Percentiles rank a stretch among this genome's conserved stretches.
Conservation (phyloP, 2,329 filamentous ascomycete species). For the Fusarium papillatum region DNA sequence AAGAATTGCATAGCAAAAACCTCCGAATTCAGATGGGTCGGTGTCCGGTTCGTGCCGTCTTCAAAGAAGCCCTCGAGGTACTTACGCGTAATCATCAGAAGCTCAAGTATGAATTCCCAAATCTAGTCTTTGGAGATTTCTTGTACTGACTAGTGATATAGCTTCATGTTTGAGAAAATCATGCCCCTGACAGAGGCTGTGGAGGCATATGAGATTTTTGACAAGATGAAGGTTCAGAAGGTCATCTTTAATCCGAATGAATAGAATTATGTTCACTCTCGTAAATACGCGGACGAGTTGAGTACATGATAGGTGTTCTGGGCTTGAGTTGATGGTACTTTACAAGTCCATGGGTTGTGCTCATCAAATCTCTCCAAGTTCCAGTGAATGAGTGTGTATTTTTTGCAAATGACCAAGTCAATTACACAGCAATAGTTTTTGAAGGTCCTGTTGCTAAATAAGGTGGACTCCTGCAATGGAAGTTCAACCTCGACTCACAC, state of each 20-base stretch:
- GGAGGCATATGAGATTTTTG: not conserved
- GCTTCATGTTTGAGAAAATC: not conserved
- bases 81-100: not conserved
- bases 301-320: not conserved
- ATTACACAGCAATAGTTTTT: not conserved
- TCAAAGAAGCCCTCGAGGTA: not conserved
- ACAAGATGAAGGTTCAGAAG: not conserved
- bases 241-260: not conserved
- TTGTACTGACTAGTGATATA: not conserved
- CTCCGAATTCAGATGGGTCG: not conserved
- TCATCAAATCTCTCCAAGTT: not conserved
- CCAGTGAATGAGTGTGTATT: not conserved
- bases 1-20: not conserved
- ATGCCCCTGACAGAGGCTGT: not conserved
- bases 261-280: not conserved
- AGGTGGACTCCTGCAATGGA: not conserved
- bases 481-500: not conserved
- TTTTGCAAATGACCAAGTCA: no score
- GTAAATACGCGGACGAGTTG: not conserved
- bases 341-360: not conserved
- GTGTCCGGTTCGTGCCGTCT: not conserved
- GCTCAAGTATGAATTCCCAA: not conserved
- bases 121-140: not conserved
- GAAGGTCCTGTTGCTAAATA: not conserved
- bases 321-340: not conserved